A percentile compares a stretch with the other conserved stretches of the same genome.
phyloP scores from a whole-genome alignment of 2,329 filamentous ascomycete genomes.

The Xylaria polymorpha region DNA sequence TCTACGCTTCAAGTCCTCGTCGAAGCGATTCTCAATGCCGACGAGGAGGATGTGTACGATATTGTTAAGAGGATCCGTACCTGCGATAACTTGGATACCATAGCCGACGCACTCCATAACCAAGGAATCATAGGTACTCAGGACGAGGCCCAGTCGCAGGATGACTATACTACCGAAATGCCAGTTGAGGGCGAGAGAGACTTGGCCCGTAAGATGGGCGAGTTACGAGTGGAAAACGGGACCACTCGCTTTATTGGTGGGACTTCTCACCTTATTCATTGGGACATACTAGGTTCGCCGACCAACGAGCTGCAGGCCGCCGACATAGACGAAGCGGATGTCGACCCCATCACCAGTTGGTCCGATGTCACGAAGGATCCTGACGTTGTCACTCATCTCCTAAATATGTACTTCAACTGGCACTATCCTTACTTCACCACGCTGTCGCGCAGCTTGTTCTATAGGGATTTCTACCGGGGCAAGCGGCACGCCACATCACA shows the following conservation, averaged over 20 bases:
- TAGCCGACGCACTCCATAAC: conserved; percentile 65
- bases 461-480: conserved; percentile 83
- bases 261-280: conserved; percentile 91
- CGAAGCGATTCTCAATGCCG: conserved; percentile 90
- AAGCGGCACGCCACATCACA: conserved; percentile 64
- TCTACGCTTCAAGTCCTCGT: conserved; percentile 92
- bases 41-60: conserved; percentile 84
- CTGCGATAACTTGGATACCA: conserved; percentile 74
- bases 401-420: conserved; percentile 99
- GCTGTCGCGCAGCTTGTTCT: conserved; percentile 86
- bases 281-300: conserved; percentile 63
- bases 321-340: conserved; percentile 62
- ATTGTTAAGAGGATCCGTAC: conserved; percentile 89
- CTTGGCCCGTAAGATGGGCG: conserved; percentile 91
- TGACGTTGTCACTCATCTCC: conserved; percentile 82
- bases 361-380: conserved; percentile 85
- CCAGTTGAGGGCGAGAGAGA: conserved; percentile 75
- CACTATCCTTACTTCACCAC: conserved; percentile 97
- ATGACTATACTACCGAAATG: conserved; percentile 56
- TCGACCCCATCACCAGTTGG: conserved; percentile 85
- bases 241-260: conserved; percentile 92
- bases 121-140: conserved; percentile 54
- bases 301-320: conserved; percentile 57
- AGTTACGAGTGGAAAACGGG: conserved; percentile 87
- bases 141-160: conserved; percentile 57